Evolutionary conservation across 257 asterid species (phyloP).

Genomic region (Penstemon davidsonii): DNA sequence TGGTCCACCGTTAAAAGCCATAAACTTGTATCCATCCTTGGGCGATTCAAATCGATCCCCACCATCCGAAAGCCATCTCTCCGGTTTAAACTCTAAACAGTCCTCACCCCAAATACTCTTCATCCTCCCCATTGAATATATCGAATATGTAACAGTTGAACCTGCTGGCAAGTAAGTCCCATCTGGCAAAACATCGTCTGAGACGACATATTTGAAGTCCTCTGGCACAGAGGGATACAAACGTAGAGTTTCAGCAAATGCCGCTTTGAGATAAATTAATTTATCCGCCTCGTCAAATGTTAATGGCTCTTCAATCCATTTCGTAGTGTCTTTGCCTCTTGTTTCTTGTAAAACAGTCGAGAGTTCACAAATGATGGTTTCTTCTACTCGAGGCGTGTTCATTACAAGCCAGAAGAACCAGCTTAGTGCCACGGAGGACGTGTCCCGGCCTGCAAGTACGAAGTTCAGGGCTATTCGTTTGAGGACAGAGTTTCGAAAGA

Average conservation of each 20-base stretch:
- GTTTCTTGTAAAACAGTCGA: slow-evolving; percentile 37
- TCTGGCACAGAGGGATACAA: slow-evolving; percentile 56
- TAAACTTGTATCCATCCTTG: slow-evolving; percentile 43
- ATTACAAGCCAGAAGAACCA: slow-evolving; percentile 56
- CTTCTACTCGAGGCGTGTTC: slow-evolving; percentile 43
- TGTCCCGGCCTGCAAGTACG: slow-evolving; percentile 57
- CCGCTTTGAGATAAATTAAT: slow-evolving; percentile 45
- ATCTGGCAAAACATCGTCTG: slow-evolving; percentile 49
- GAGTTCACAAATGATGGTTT: slow-evolving; percentile 39
- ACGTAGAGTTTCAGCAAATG: slow-evolving; percentile 50
- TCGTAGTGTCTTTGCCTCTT: slow-evolving; percentile 38
- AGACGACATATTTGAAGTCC: slow-evolving; percentile 51
- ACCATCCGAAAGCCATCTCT: slow-evolving; percentile 46
- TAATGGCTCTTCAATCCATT: slow-evolving; percentile 43
- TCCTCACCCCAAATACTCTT: slow-evolving; percentile 56
- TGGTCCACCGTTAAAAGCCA: slow-evolving; percentile 59
- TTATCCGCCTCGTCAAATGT: slow-evolving; percentile 49
- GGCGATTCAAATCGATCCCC: slow-evolving; percentile 37
- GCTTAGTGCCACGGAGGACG: slow-evolving; percentile 58
- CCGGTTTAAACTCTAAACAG: slow-evolving; percentile 54
- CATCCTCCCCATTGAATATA: slow-evolving; percentile 58
- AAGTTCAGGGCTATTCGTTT: slow-evolving; percentile 24
- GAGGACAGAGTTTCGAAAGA: slow-evolving; percentile 45
- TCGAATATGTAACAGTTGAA: slow-evolving; percentile 49
- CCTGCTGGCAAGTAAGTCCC: slow-evolving; percentile 57